Conservation (phyloP, 2,329 filamentous ascomycete genomes). For the Talaromyces sp. region DNA sequence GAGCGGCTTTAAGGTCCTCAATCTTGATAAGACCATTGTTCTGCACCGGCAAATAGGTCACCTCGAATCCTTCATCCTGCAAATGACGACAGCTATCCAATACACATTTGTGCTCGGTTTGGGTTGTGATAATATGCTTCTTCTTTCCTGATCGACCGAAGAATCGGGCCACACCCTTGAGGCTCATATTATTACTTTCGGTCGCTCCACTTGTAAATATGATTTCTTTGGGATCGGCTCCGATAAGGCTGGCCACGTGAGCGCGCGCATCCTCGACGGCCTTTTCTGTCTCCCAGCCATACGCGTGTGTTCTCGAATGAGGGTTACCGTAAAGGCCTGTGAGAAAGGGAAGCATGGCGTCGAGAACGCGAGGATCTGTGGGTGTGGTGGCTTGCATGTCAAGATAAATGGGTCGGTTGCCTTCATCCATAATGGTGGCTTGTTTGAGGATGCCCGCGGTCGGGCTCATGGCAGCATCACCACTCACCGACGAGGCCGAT, state of each 20-base stretch:
- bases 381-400: conserved; percentile 98
- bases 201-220: conserved; percentile 98
- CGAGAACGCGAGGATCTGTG: conserved; percentile 87
- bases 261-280: conserved; percentile 83
- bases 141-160: conserved; percentile 93
- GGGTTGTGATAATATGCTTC: conserved; percentile 95
- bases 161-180: conserved; percentile 96
- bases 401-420: conserved; percentile 90
- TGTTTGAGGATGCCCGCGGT: conserved; percentile 82
- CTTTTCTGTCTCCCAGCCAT: conserved; percentile 97
- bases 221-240: conserved; percentile 94
- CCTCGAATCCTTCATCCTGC: conserved; percentile 92
- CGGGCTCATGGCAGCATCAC: conserved; percentile 74
- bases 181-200: conserved; percentile 99
- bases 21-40: conserved; percentile 81
- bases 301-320: conserved; percentile 94
- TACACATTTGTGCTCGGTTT: conserved; percentile 99
- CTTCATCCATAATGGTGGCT: conserved; percentile 88
- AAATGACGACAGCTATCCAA: conserved; percentile 95
- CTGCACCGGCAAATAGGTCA: conserved; percentile 94
- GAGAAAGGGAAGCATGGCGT: conserved; percentile 94
- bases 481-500: conserved; percentile 57
- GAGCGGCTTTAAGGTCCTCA: conserved; percentile 80
- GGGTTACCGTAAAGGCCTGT: conserved; percentile 95
- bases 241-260: conserved; percentile 82